Conservation (phyloP, 352 stramenopile genomes). For the Aphanomyces euteiches region DNA sequence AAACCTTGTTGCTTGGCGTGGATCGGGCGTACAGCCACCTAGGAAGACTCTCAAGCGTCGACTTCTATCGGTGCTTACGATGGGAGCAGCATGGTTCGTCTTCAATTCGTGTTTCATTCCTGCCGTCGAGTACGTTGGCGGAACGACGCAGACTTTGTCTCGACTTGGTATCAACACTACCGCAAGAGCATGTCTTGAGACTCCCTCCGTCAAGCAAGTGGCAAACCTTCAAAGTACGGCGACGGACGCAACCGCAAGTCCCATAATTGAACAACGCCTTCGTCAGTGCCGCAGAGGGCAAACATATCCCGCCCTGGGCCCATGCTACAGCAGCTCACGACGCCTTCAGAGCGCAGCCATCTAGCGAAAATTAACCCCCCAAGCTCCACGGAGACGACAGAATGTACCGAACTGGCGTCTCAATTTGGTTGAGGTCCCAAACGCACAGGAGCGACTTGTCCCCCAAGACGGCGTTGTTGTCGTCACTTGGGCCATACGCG, state of each 20-base stretch:
- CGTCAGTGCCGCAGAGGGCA: conserved; percentile 49
- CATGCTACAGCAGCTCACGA: conserved; percentile 41
- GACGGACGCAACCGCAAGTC: conserved; percentile 42
- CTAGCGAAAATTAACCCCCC: neutral
- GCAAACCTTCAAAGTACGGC: conserved; percentile 26
- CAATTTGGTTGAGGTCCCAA: conserved; percentile 61
- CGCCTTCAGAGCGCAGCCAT: conserved; percentile 37
- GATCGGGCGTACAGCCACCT: conserved; percentile 20
- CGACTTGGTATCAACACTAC: neutral
- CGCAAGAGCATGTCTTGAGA: no score
- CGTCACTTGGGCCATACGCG: conserved; percentile 9
- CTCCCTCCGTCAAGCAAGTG: neutral
- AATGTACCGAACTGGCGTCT: conserved; percentile 40
- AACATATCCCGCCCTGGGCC: conserved; percentile 55
- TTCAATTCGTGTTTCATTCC: conserved; percentile 40
- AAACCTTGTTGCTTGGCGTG: conserved; percentile 8
- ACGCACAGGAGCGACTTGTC: conserved; percentile 57
- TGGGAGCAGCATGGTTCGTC: conserved; percentile 23
- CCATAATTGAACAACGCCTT: conserved; percentile 65
- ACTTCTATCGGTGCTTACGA: conserved; percentile 36
- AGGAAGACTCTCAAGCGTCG: conserved; percentile 43
- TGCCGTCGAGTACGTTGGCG: conserved; percentile 58
- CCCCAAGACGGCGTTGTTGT: conserved; percentile 28
- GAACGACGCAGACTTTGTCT: conserved; percentile 37
- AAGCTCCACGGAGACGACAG: conserved; percentile 7